Evolutionary conservation across 192 early-diverging fungal genomes (phyloP).

Genomic region (Diversispora eburnea): DNA sequence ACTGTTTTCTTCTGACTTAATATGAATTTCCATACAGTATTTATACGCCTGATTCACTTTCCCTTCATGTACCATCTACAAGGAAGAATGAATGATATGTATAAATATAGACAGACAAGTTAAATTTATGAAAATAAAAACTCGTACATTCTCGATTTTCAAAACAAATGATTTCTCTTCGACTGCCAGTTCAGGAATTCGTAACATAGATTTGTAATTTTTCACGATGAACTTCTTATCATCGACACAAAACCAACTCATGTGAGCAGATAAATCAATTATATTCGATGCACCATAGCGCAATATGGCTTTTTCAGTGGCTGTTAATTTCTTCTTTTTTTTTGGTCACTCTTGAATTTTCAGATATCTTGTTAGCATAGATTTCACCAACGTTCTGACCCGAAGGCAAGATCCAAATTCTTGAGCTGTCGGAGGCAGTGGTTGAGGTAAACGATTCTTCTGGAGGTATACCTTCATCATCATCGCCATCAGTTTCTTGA

Average conservation of each 20-base stretch:
- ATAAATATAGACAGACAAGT: constrained; percentile 9
- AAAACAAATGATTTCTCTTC: constrained; percentile 19
- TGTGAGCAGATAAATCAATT: constrained; percentile 24
- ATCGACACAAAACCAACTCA: constrained; percentile 22
- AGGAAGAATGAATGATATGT: constrained; percentile 5
- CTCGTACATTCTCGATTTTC: constrained; percentile 24
- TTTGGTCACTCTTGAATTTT: constrained; percentile 4
- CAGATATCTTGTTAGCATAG: constrained; percentile 16
- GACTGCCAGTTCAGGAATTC: constrained; percentile 18
- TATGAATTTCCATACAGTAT: constrained; percentile 15
- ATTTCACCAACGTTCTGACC: constrained; percentile 24
- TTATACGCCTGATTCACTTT: constrained; percentile 7
- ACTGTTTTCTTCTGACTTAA: constrained; percentile 18
- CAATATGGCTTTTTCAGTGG: constrained; percentile 22
- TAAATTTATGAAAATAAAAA: constrained; percentile 25
- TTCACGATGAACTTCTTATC: constrained; percentile 22
- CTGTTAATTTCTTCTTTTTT: constrained; percentile 21
- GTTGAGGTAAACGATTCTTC: not conserved
- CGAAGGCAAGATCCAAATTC: constrained; percentile 15
- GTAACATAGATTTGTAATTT: constrained; percentile 20
- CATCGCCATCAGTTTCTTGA: not conserved
- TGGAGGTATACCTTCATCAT: constrained; percentile 15
- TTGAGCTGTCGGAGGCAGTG: not conserved
- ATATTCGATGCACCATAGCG: constrained; percentile 21
- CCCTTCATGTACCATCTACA: constrained; percentile 25